Percentiles rank a stretch among this genome's conserved stretches.
Conservation (phyloP, 345 rosid genomes). For the Microthlaspi erraticum region DNA sequence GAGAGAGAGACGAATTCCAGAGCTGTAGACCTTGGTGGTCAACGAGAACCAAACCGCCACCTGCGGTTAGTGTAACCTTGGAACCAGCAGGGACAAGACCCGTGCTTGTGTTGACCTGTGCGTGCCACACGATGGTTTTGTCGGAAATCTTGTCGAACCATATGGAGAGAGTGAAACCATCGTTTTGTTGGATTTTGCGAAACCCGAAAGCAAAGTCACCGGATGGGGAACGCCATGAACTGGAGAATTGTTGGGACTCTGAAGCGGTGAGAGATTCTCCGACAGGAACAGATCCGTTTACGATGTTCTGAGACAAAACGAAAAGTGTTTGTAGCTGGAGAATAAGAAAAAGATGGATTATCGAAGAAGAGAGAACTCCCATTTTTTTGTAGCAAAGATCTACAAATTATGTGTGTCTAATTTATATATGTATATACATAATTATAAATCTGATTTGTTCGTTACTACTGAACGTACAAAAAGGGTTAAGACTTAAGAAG, state of each 20-base stretch:
- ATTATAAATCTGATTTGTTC: neutral
- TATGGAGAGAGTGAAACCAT: conserved; percentile 39
- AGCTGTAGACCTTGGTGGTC: conserved; percentile 35
- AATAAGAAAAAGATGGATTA: conserved; percentile 5
- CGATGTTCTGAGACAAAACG: conserved; percentile 24
- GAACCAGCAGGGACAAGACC: conserved; percentile 48
- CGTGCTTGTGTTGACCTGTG: conserved; percentile 8
- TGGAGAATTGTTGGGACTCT: conserved; percentile 8
- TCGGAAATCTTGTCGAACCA: conserved; percentile 44
- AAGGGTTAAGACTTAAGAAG: conserved; percentile 1
- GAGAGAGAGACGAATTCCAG: conserved; percentile 39
- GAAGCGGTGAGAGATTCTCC: conserved; percentile 30
- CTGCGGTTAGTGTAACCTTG: conserved; percentile 44
- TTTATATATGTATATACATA: neutral
- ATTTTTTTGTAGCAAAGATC: neutral
- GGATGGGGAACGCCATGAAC: conserved; percentile 36
- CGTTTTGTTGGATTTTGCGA: conserved; percentile 1
- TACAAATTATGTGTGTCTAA: neutral
- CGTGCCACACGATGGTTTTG: conserved; percentile 40
- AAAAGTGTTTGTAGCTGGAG: conserved; percentile 7
- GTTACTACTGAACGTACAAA: neutral
- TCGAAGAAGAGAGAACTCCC: conserved; percentile 6
- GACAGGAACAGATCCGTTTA: conserved; percentile 26
- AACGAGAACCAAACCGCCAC: conserved; percentile 48
- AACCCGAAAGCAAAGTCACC: conserved; percentile 47